A percentile compares a stretch with the other conserved stretches of the same genome.
phyloP scores from a whole-genome alignment of 2,329 filamentous ascomycete species.

The Ramularia collo-cygni region DNA sequence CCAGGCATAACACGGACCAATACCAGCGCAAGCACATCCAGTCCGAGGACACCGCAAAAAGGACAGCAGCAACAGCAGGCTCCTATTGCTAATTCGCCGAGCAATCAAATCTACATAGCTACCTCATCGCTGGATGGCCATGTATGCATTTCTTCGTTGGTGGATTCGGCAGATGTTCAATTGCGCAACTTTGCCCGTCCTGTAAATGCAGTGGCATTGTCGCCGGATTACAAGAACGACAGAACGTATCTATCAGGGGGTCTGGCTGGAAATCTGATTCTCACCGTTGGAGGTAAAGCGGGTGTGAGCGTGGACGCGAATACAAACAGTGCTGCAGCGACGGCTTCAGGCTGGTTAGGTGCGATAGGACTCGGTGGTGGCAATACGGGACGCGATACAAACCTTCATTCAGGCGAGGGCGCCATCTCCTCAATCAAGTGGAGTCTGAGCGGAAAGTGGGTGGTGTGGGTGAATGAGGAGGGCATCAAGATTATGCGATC shows the following conservation, averaged over 20 bases:
- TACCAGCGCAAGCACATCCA: conserved; percentile 9
- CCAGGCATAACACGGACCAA: conserved; percentile 8
- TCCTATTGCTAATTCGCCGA: conserved; percentile 63
- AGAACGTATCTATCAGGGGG: conserved; percentile 86
- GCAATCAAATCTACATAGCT: conserved; percentile 87
- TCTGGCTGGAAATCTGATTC: conserved; percentile 74
- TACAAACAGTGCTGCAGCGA: conserved; percentile 76
- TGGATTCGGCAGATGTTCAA: conserved; percentile 84
- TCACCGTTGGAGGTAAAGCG: conserved; percentile 73
- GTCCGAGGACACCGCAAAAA: conserved; percentile 9
- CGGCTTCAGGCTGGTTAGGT: conserved; percentile 78
- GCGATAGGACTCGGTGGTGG: conserved; percentile 65
- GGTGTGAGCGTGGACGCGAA: conserved; percentile 79
- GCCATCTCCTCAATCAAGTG: conserved; percentile 88
- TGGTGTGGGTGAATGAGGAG: conserved; percentile 93
- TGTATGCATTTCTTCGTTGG: conserved; percentile 80
- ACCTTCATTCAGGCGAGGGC: conserved; percentile 88
- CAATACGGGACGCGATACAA: conserved; percentile 73
- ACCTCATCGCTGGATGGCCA: conserved; percentile 95
- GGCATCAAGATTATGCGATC: conserved; percentile 98
- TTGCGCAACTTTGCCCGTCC: conserved; percentile 90
- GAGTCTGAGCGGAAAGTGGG: conserved; percentile 86
- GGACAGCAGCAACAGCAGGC: conserved; percentile 49
- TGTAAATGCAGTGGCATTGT: conserved; percentile 86
- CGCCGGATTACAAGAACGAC: conserved; percentile 87